These are phyloP conservation scores for Lachnellula occidentalis DNA, from an alignment of 2,329 filamentous ascomycete species.

Conservation along the genomic window DNA sequence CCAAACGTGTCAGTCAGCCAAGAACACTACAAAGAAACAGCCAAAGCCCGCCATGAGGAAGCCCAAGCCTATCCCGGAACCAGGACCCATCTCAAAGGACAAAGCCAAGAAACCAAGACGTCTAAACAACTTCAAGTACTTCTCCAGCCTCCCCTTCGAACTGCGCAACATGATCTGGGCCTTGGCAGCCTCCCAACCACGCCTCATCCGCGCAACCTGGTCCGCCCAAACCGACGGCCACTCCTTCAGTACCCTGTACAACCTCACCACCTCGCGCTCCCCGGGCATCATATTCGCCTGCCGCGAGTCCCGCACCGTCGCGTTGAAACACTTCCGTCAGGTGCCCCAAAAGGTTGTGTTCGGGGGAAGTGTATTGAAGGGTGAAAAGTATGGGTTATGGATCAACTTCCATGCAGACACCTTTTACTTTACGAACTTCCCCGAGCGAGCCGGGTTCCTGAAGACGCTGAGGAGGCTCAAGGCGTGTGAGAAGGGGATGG, in stretches of 20 bases:
- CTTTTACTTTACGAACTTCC: constrained; percentile 12
- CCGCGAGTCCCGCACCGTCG: not conserved
- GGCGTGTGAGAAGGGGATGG: not conserved
- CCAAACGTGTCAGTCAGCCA: no score
- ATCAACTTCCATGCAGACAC: constrained; percentile 12
- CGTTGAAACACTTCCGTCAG: not conserved
- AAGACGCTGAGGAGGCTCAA: constrained; percentile 4
- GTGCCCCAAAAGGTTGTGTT: not conserved
- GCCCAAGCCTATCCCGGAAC: not conserved
- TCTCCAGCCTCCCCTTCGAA: not conserved
- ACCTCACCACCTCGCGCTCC: not conserved
- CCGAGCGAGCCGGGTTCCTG: not conserved
- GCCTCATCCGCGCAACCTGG: not conserved
- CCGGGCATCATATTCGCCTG: not conserved
- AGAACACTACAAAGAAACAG: not conserved
- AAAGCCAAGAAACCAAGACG: not conserved
- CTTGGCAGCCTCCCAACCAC: not conserved
- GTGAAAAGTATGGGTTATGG: not conserved
- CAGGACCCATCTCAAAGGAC: not conserved
- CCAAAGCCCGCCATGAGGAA: not conserved
- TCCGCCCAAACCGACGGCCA: not conserved
- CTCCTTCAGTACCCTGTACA: not conserved
- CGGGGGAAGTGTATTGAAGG: not conserved
- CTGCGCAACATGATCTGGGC: not conserved
- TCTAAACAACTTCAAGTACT: not conserved